Evolutionary conservation across 441 rosid species (phyloP), one percentile per base, ranked within the genome.

Genomic region (Breynia disticha): DNA sequence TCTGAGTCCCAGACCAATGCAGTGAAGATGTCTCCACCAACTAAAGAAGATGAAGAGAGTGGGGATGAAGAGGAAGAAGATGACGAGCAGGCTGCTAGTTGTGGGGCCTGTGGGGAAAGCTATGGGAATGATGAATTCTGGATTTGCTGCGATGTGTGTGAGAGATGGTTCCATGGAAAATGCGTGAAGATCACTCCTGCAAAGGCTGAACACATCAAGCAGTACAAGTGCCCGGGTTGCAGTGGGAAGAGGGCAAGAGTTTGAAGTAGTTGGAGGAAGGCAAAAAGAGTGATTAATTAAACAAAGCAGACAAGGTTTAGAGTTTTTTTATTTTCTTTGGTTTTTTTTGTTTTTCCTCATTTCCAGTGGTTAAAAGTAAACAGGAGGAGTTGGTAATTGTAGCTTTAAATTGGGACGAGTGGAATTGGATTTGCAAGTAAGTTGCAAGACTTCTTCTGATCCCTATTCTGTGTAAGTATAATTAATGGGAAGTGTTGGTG

Each of bases 111-210:
- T 45, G 95, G 97, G 50, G 91, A 91, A 43, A 80, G 82, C 75
- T 83, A 91, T 64, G 95, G 82, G 24, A 59, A 79, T 8, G 91
- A 91, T 48, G 96, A 87, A 52, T 91, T 91, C 63, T 88, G 96
- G 98, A 91, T 91, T 57, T 82, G 91, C 78, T 88, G 96, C 7
- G 98, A 91, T 59, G 66, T 77, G 16, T 88, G 95, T 14, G 96
- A 91, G 79, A 78, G 72, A 77, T 88, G 97, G 98, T 88, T 88
- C 79, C 98, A 86, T 60, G 97, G 98, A 2, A 81, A 80, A 65
- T 88, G 98, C 18, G 98, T 91, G 64, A 91, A 91, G 89, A 86
- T 88, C 14, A 91, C 98, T 46, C 97, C 98, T 11, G 97, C 98
- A 52, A 86, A 81, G 78, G 98, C 95, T 0, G 97, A 91, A 76